phyloP scores from a whole-genome alignment of 495 filamentous ascomycete species.

The Alectoria sarmentosa region DNA sequence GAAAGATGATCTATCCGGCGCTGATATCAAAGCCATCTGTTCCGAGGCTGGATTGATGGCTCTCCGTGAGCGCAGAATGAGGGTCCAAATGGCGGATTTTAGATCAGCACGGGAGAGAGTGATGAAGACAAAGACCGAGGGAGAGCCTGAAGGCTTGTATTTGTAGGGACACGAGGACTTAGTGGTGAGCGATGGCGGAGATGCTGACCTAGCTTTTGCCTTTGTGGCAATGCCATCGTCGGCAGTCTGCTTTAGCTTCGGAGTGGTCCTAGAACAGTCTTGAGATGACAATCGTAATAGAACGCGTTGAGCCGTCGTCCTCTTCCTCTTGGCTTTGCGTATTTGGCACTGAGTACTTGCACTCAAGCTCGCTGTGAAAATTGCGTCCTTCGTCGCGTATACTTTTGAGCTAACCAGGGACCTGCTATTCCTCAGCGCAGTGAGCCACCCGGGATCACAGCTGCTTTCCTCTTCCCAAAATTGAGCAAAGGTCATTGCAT shows the following conservation, averaged over 20 bases:
- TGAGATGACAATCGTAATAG: slow-evolving; percentile 1
- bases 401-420: too few species aligned
- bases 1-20: slow-evolving; percentile 96
- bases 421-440: too few species aligned
- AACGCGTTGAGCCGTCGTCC: neutral
- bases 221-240: neutral
- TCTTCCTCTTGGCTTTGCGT: neutral
- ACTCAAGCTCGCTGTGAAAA: neutral
- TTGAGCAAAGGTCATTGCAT: too few species aligned
- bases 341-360: too few species aligned
- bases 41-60: slow-evolving; percentile 96
- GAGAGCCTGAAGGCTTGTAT: slow-evolving; percentile 96
- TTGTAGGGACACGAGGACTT: slow-evolving; percentile 53
- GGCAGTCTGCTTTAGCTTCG: neutral
- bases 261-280: slow-evolving; percentile 1
- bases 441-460: too few species aligned
- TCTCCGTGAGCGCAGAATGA: slow-evolving; percentile 90
- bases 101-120: slow-evolving; percentile 86
- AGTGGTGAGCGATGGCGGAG: neutral
- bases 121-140: slow-evolving; percentile 97
- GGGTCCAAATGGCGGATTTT: slow-evolving; percentile 99
- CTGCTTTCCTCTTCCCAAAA: too few species aligned
- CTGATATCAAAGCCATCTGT: slow-evolving; percentile 98
- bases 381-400: too few species aligned
- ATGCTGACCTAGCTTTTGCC: neutral